A percentile compares a stretch with the other conserved stretches of the same genome.
These are phyloP conservation scores for Blastomyces percursus DNA, from an alignment of 2,329 filamentous ascomycete genomes.

Conservation along the genomic window DNA sequence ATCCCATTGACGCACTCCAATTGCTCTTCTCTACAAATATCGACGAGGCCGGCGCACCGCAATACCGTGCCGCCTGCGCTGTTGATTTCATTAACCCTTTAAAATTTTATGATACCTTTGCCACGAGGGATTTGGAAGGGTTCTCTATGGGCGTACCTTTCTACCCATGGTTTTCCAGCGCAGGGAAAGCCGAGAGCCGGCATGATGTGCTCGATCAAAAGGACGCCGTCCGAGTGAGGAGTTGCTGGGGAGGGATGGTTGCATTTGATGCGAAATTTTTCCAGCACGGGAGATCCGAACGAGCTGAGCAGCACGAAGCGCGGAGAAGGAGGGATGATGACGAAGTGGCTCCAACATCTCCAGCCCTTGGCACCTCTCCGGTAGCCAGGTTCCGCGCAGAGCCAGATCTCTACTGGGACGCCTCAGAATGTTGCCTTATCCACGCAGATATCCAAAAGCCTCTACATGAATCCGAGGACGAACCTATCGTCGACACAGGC, in stretches of 20 bases:
- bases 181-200: conserved; percentile 43
- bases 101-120: conserved; percentile 69
- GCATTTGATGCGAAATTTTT: conserved; percentile 40
- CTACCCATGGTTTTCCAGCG: conserved; percentile 57
- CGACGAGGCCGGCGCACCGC: conserved; percentile 40
- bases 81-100: conserved; percentile 65
- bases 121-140: conserved; percentile 59
- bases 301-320: background rate
- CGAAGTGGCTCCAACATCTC: background rate
- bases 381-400: conserved; percentile 49
- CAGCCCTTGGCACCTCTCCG: conserved; percentile 21
- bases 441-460: conserved; percentile 39
- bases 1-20: conserved; percentile 48
- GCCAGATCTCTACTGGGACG: conserved; percentile 50
- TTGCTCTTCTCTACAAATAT: conserved; percentile 52
- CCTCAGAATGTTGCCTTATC: conserved; percentile 54
- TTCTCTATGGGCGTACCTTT: conserved; percentile 58
- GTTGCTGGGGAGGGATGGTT: conserved; percentile 69
- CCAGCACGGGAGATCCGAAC: conserved; percentile 17
- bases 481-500: conserved; percentile 38
- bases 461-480: conserved; percentile 17
- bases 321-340: conserved; percentile 8
- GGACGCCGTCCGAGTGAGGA: conserved; percentile 54
- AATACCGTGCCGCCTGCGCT: conserved; percentile 60
- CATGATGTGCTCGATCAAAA: conserved; percentile 50